phyloP scores from a whole-genome alignment of 2,329 filamentous ascomycete species.

The Exserohilum rostratum region DNA sequence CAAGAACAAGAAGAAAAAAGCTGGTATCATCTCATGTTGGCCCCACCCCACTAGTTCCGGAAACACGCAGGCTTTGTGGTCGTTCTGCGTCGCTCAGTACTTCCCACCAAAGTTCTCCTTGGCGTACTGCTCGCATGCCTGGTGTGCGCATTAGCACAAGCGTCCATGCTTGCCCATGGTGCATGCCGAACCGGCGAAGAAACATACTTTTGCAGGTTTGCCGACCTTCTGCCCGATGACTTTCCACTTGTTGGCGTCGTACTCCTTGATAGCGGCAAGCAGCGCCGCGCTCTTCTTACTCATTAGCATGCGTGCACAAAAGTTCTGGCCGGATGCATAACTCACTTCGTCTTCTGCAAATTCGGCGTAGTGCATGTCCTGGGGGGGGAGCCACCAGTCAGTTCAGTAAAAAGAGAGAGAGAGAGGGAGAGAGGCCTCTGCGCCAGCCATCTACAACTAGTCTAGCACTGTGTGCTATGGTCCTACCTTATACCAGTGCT shows the following conservation, averaged over 20 bases:
- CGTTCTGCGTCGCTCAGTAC: constrained; percentile 46
- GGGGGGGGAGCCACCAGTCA: constrained; percentile 27
- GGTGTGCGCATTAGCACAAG: constrained; percentile 23
- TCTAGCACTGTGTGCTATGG: background rate
- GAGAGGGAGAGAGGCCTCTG: too few species aligned
- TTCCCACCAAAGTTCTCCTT: constrained; percentile 85
- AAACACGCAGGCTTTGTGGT: constrained; percentile 48
- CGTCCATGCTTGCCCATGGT: constrained; percentile 4
- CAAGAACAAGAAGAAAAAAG: constrained; percentile 26
- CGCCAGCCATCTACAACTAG: too few species aligned
- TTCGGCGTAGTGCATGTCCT: constrained; percentile 99
- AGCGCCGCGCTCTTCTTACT: constrained; percentile 72
- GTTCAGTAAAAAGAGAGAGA: too few species aligned
- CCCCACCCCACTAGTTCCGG: constrained; percentile 39
- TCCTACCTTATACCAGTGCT: constrained; percentile 97
- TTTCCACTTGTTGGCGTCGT: constrained; percentile 99
- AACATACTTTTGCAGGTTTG: constrained; percentile 87
- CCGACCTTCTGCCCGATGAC: constrained; percentile 94
- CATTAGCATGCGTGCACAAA: constrained; percentile 31
- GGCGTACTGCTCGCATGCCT: constrained; percentile 91
- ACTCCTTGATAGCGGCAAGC: constrained; percentile 95
- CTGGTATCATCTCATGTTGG: constrained; percentile 48
- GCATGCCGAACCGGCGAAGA: constrained; percentile 6
- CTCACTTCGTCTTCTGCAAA: constrained; percentile 94
- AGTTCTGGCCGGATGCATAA: constrained; percentile 1